Conservation (phyloP, 441 rosid genomes). For the Eutrema salsugineum region DNA sequence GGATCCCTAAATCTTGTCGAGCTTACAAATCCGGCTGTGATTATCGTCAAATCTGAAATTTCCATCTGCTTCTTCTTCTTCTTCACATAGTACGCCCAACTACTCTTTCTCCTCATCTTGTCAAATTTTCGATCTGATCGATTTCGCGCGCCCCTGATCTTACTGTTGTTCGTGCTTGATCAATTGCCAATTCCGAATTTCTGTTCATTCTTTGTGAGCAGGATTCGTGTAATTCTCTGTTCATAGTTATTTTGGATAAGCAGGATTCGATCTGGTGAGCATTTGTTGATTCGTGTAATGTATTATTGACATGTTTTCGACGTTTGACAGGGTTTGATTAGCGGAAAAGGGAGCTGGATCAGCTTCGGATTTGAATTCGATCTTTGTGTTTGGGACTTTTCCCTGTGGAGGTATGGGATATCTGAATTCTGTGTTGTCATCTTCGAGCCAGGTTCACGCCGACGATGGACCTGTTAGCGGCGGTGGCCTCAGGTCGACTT, state of each 20-base stretch:
- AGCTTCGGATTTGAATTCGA: slow-evolving; percentile 5
- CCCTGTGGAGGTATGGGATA: slow-evolving; percentile 56
- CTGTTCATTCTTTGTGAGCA: neutral
- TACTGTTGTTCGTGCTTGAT: neutral
- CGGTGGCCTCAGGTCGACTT: slow-evolving; percentile 78
- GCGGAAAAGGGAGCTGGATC: slow-evolving; percentile 13
- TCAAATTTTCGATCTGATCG: slow-evolving; percentile 6
- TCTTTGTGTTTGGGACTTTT: slow-evolving; percentile 17
- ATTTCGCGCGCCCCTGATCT: neutral
- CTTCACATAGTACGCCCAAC: slow-evolving; percentile 7
- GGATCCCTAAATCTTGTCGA: slow-evolving; percentile 2
- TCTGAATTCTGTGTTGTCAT: slow-evolving; percentile 68
- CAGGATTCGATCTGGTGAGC: neutral
- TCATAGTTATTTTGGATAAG: neutral
- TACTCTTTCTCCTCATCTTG: neutral
- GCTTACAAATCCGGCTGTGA: neutral
- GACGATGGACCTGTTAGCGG: slow-evolving; percentile 85
- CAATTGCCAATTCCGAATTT: neutral
- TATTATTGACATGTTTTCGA: neutral
- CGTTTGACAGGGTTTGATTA: slow-evolving; percentile 13
- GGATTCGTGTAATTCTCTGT: no score
- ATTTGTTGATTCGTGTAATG: neutral
- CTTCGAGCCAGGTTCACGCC: slow-evolving; percentile 72
- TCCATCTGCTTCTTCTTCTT: neutral
- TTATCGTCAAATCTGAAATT: neutral